phyloP scores from a whole-genome alignment of 768 basidiomycete genomes.

The Mycena olivaceomarginata region DNA sequence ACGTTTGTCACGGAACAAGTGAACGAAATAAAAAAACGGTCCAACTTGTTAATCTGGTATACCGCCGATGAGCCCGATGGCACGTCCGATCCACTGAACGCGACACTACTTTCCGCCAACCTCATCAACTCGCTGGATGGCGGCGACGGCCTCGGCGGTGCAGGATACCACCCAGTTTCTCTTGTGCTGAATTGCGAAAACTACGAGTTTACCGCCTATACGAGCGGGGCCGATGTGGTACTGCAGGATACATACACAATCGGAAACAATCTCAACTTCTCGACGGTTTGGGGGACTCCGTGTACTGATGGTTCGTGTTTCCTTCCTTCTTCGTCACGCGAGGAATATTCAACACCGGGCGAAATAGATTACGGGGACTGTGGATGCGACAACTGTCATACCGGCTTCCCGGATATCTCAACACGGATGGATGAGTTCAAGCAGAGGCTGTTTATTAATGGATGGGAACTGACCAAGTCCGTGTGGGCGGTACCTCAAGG shows the following conservation, averaged over 20 bases:
- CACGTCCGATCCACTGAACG: constrained; percentile 76
- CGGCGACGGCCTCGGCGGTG: constrained; percentile 66
- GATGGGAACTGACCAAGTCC: constrained; percentile 81
- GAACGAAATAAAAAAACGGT: constrained; percentile 77
- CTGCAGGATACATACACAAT: constrained; percentile 81
- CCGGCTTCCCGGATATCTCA: constrained; percentile 82
- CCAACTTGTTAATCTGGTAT: constrained; percentile 83
- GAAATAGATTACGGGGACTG: constrained; percentile 79
- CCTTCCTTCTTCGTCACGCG: constrained; percentile 5
- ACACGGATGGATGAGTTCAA: constrained; percentile 80
- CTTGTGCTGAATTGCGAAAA: constrained; percentile 81
- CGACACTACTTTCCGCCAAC: constrained; percentile 71
- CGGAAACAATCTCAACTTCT: constrained; percentile 79
- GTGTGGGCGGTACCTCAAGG: constrained; percentile 90
- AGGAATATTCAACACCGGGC: background rate
- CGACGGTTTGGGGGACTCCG: constrained; percentile 74
- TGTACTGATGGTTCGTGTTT: constrained; percentile 65
- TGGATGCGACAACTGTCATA: constrained; percentile 82
- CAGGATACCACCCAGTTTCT: constrained; percentile 80
- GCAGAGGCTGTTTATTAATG: constrained; percentile 75
- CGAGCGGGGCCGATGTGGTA: constrained; percentile 80
- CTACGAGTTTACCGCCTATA: constrained; percentile 76
- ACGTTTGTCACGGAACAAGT: constrained; percentile 82
- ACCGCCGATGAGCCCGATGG: constrained; percentile 83
- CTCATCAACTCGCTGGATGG: constrained; percentile 77